Evolutionary conservation across 805 yeast species (phyloP), one percentile per base, ranked within the genome.

Genomic region (Lipomyces mesembrius): DNA sequence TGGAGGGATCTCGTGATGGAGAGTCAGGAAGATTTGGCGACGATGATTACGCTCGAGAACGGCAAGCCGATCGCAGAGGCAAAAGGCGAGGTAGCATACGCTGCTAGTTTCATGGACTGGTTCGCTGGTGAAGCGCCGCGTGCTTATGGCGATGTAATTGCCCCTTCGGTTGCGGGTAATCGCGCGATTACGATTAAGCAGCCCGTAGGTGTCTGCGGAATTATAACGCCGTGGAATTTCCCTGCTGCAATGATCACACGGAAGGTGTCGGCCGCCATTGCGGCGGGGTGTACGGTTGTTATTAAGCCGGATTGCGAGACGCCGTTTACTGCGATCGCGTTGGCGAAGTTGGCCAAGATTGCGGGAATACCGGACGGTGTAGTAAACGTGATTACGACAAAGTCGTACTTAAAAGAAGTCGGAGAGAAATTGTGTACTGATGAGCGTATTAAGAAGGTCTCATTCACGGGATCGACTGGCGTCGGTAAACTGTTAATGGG

Each of bases 61-160:
- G 96, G 96, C 46, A 90, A 90, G 77, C 84, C 93, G 0, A 77
- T 82, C 14, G 83, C 85, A 0, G 95, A 90, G 75, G 88, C 94
- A n/a, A 75, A 79, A 60, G 93, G 92, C 4, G 95, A 90, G 75
- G 82, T 89, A 35, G 65, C 72, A 60, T 87, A 87, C 72, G 88
- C 89, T 9, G 88, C 91, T 1, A 84, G 90, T 6, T 92, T 89
- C 77, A 89, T 91, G 76, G 92, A 91, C 75, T 93, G 98, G 97
- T 93, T 87, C 75, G 83, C 96, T 39, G 95, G 89, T 76, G 90
- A 87, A 72, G 94, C 94, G 7, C 90, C 92, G 52, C 83, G 92
- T 72, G 77, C 84, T 34, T 79, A 85, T 62, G 95, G 94, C n/a
- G 88, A 87, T 69, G 79, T 83, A 20, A 85, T 89, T 63, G 76